Evolutionary conservation across 2,329 filamentous ascomycete species (phyloP), one percentile per base, ranked within the genome.

Genomic region (Cercospora sp.): DNA sequence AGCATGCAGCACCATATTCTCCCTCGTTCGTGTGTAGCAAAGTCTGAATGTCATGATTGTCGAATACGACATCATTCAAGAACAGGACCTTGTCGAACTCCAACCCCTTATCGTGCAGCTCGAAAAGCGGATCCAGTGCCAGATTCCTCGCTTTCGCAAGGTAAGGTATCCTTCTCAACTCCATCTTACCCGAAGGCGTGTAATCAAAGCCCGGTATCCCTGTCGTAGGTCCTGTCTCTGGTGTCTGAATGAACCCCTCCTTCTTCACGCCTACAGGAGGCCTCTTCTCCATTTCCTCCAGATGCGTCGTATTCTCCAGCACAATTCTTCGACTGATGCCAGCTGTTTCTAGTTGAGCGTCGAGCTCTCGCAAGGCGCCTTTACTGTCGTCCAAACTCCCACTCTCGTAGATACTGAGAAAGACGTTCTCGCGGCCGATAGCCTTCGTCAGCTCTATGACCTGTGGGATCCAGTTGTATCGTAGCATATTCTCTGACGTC

Each of bases 301-400:
- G 75, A 74, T 90, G 88, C 6, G 87, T 89, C 3, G 83, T 81
- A 5, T 86, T 79, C n/a, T 88, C 88, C 5, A 89, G 75, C 3
- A 85, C 81, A 26, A 92, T 84, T 30, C 81, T 85, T 30, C 85
- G 83, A 49, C 81, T 78, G 2, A 91, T 85, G 1, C 85, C 83
- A 16, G 87, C 73, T 12, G 76, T 75, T 8, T 82, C 85, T 9
- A 92, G 80, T 65, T 85, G 78, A 1, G 69, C 72, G 66, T 90
- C 88, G 30, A 93, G 80, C 26, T 85, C 82, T 24, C 77, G 79
- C 71, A 93, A 79, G 6, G 85, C 86, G 16, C 81, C 84, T 77
- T 91, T 91, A 18, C 87, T 91, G 67, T 88, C 82, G 76, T 92
- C 90, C 81, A 85, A 88, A 75, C 88, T 90, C 5, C 90, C 90